Conservation (phyloP, 768 basidiomycete genomes). For the Suillus discolor region DNA sequence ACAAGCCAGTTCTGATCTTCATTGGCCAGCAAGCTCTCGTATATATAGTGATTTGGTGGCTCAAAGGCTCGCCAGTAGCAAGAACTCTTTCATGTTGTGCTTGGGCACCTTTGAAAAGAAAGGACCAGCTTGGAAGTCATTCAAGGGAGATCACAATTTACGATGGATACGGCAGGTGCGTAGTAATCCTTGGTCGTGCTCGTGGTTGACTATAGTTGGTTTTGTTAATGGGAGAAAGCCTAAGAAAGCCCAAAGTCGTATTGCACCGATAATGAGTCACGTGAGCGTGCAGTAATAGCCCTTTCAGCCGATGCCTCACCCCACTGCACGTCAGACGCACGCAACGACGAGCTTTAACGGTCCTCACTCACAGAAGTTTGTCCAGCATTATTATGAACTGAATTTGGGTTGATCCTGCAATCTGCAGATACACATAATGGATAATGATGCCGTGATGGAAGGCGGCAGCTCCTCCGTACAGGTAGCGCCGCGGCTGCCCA, state of each 20-base stretch:
- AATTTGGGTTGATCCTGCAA: not conserved
- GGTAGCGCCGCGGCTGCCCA: slow-evolving; percentile 12
- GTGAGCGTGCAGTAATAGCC: not conserved
- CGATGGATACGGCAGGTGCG: not conserved
- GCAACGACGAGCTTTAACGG: slow-evolving; percentile 1
- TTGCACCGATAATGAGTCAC: not conserved
- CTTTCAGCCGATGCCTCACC: not conserved
- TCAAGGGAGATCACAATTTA: too few relatives aligned
- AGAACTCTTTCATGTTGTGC: not conserved
- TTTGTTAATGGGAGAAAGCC: not conserved
- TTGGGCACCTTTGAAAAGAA: not conserved
- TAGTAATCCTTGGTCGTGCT: not conserved
- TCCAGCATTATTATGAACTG: not conserved
- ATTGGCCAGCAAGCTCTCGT: not conserved
- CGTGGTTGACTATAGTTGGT: not conserved
- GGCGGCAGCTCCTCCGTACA: slow-evolving; percentile 24
- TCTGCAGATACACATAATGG: slow-evolving; percentile 36
- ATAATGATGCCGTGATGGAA: slow-evolving; percentile 33
- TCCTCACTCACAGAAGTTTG: not conserved
- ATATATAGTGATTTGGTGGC: slow-evolving; percentile 5
- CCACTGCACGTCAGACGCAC: slow-evolving; percentile 2
- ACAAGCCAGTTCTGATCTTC: not conserved
- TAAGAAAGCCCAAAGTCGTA: not conserved
- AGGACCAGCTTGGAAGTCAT: not conserved
- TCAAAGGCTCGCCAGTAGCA: slow-evolving; percentile 1